Conservation (phyloP, 805 yeast genomes). For the Yarrowia sp. region DNA sequence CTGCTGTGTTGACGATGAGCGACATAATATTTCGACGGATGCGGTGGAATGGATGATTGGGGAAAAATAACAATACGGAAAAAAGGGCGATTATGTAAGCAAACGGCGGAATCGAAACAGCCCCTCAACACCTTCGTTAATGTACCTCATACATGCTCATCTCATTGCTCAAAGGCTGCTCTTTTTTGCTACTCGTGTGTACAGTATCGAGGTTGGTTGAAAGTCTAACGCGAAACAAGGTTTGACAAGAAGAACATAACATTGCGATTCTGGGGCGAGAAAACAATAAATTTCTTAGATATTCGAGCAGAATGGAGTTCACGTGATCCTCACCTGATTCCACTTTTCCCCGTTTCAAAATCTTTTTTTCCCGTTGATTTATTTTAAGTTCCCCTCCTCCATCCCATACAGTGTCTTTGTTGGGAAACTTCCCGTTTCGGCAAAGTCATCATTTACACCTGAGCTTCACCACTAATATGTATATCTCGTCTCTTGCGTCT, state of each 20-base stretch:
- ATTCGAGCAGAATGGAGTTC: not conserved
- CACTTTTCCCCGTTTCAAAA: not conserved
- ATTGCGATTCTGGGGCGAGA: not conserved
- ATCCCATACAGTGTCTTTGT: conserved; percentile 26
- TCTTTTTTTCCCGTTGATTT: not conserved
- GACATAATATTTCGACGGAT: conserved; percentile 7
- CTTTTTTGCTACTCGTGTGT: not conserved
- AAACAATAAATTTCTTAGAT: not conserved
- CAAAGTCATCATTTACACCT: conserved; percentile 21
- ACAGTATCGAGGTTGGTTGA: conserved; percentile 11
- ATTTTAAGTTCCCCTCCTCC: not conserved
- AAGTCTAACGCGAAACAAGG: not conserved
- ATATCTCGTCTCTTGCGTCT: conserved; percentile 10
- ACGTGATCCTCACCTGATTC: not conserved
- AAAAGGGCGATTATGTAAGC: too few relatives aligned
- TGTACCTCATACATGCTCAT: too few relatives aligned
- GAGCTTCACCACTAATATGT: not conserved
- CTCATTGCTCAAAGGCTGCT: too few relatives aligned
- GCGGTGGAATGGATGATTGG: not conserved
- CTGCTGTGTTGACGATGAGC: not conserved
- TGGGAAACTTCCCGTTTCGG: conserved; percentile 1
- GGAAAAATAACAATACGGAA: too few relatives aligned
- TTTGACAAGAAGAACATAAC: not conserved
- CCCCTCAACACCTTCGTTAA: too few relatives aligned
- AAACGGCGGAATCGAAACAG: too few relatives aligned